Conservation (phyloP, 768 basidiomycete genomes). For the Peribolospora kevripleyi region DNA sequence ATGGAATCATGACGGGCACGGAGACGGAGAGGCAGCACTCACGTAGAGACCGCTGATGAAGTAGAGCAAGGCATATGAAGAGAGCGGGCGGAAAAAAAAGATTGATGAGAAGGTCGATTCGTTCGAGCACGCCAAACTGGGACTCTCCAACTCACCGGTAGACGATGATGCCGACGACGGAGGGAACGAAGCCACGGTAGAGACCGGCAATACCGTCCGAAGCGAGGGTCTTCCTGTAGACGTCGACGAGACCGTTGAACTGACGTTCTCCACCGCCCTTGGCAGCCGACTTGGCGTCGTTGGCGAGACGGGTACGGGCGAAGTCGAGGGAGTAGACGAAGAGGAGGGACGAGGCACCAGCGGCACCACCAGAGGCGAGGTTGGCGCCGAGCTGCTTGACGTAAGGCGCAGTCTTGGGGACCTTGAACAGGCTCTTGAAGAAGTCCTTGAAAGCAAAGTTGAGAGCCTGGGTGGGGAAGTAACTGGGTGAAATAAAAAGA, state of each 20-base stretch:
- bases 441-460: conserved; percentile 96
- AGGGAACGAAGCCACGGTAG: conserved; percentile 98
- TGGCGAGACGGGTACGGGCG: conserved; percentile 96
- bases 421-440: conserved; percentile 20
- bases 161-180: conserved; percentile 96
- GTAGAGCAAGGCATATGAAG: not conserved
- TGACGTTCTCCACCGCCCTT: conserved; percentile 60
- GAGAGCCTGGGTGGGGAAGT: conserved; percentile 99
- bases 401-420: conserved; percentile 1
- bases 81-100: not conserved
- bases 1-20: not conserved
- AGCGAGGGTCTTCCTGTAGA: conserved; percentile 64
- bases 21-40: too few relatives aligned
- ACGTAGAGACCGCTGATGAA: conserved; percentile 8
- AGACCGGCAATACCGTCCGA: conserved; percentile 96
- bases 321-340: conserved; percentile 99
- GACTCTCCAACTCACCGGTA: conserved; percentile 75
- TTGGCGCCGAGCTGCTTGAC: conserved; percentile 60
- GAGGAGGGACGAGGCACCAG: conserved; percentile 92
- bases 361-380: conserved; percentile 93
- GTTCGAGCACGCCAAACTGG: conserved; percentile 15
- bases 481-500: conserved; percentile 23
- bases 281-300: conserved; percentile 72
- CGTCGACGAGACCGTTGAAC: conserved; percentile 90
- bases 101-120: not conserved